These are phyloP conservation scores for Pseudonitzschia multiseries DNA, from an alignment of 108 stramenopile genomes.

Conservation along the genomic window DNA sequence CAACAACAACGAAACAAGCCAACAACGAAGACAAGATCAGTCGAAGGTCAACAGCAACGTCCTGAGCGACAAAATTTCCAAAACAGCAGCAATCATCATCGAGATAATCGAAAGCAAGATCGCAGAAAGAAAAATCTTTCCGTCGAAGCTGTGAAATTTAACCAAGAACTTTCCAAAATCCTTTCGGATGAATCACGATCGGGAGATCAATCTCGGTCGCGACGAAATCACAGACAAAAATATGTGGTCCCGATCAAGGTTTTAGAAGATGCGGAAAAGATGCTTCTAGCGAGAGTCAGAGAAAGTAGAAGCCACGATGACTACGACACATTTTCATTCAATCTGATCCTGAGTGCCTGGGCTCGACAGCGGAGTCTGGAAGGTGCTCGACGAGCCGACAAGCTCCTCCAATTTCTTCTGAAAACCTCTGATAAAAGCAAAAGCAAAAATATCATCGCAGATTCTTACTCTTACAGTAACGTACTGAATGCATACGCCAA, in stretches of 20 bases:
- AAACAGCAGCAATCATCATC: background rate
- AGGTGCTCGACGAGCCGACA: slow-evolving; percentile 33
- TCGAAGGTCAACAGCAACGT: background rate
- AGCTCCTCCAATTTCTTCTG: slow-evolving; percentile 25
- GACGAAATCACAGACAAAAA: background rate
- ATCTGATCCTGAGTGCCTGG: slow-evolving; percentile 42
- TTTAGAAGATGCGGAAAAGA: slow-evolving; percentile 22
- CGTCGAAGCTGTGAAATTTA: slow-evolving; percentile 13
- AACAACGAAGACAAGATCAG: background rate
- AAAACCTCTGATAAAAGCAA: slow-evolving; percentile 8
- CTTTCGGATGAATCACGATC: background rate
- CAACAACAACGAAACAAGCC: background rate
- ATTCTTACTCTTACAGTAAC: slow-evolving; percentile 35
- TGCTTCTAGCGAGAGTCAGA: slow-evolving; percentile 13
- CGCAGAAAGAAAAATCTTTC: slow-evolving; percentile 1
- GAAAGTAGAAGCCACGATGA: slow-evolving; percentile 9
- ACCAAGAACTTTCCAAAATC: slow-evolving; percentile 12
- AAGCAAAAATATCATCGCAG: slow-evolving; percentile 13
- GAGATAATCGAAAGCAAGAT: background rate
- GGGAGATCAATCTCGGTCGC: background rate
- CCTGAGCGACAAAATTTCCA: too few relatives aligned
- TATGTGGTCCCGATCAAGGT: background rate
- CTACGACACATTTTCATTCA: slow-evolving; percentile 41
- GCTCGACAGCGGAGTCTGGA: slow-evolving; percentile 27
- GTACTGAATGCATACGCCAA: slow-evolving; percentile 46